Percentiles rank a stretch among this genome's conserved stretches.
Evolutionary conservation across 257 asterid species (phyloP).

Genomic region (Solanum lycopersicoides): DNA sequence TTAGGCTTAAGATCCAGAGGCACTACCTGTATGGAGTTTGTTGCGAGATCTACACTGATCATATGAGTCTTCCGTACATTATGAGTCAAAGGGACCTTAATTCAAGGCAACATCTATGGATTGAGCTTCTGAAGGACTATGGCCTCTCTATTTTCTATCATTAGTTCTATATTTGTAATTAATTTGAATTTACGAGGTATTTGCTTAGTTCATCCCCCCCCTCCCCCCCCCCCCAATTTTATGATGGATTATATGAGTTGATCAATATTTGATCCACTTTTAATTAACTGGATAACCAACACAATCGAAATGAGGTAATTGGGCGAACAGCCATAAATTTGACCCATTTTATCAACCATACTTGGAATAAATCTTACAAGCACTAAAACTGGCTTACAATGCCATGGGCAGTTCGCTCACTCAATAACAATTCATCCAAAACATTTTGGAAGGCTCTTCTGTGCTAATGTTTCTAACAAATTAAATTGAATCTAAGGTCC

Average conservation of each 20-base stretch:
- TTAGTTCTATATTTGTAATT: background rate
- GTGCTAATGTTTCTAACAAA: background rate
- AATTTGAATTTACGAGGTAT: background rate
- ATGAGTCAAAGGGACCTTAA: background rate
- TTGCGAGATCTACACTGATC: too few relatives aligned
- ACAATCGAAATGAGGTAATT: background rate
- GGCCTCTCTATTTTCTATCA: background rate
- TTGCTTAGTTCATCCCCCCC: background rate
- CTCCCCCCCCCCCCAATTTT: background rate
- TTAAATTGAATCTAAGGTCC: background rate
- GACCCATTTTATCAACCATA: background rate
- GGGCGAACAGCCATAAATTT: too few relatives aligned
- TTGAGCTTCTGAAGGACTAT: background rate
- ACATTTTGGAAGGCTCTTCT: background rate
- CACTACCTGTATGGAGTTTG: too few relatives aligned
- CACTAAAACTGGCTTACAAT: background rate
- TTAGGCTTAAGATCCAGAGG: too few relatives aligned
- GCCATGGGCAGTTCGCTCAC: background rate
- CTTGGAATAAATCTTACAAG: background rate
- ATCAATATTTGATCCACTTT: background rate
- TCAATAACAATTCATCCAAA: background rate
- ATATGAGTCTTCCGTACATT: too few relatives aligned
- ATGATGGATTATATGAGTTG: background rate
- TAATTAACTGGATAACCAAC: background rate
- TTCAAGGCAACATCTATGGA: background rate